A percentile compares a stretch with the other conserved stretches of the same genome.
phyloP scores from a whole-genome alignment of 2,329 filamentous ascomycete species.

The Stagonosporopsis cucurbitacearum region DNA sequence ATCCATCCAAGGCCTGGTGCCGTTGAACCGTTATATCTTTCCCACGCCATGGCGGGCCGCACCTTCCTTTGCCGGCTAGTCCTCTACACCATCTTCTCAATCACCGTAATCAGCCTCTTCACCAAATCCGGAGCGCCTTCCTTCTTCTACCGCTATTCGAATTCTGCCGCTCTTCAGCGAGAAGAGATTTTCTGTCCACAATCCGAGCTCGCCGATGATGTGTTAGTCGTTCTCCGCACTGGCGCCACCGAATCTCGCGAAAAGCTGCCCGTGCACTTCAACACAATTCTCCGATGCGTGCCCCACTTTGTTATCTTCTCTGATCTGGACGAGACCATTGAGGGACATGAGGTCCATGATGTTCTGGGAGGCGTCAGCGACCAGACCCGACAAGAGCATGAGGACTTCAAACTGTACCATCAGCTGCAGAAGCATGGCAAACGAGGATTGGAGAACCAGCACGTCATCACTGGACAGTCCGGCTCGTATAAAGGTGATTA shows the following conservation, averaged over 20 bases:
- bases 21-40: constrained; percentile 5
- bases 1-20: constrained; percentile 15
- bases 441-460: constrained; percentile 45
- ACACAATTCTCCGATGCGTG: constrained; percentile 63
- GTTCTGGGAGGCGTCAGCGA: constrained; percentile 55
- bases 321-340: constrained; percentile 62
- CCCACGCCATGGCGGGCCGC: constrained; percentile 38
- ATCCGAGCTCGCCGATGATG: constrained; percentile 54
- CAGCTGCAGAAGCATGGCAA: constrained; percentile 55
- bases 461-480: constrained; percentile 39
- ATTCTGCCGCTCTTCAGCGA: constrained; percentile 23
- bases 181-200: constrained; percentile 39
- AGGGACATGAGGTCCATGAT: constrained; percentile 58
- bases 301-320: constrained; percentile 64
- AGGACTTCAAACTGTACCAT: constrained; percentile 62
- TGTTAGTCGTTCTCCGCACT: constrained; percentile 66
- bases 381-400: constrained; percentile 47
- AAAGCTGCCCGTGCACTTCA: constrained; percentile 64
- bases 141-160: constrained; percentile 37
- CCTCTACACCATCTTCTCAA: constrained; percentile 43
- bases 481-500: constrained; percentile 46
- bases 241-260: constrained; percentile 65
- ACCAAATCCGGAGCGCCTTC: constrained; percentile 37
- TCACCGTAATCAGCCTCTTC: constrained; percentile 46
- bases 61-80: constrained; percentile 43